phyloP scores from a whole-genome alignment of 306 rosid genomes.

The Fragaria nilgerrensis region DNA sequence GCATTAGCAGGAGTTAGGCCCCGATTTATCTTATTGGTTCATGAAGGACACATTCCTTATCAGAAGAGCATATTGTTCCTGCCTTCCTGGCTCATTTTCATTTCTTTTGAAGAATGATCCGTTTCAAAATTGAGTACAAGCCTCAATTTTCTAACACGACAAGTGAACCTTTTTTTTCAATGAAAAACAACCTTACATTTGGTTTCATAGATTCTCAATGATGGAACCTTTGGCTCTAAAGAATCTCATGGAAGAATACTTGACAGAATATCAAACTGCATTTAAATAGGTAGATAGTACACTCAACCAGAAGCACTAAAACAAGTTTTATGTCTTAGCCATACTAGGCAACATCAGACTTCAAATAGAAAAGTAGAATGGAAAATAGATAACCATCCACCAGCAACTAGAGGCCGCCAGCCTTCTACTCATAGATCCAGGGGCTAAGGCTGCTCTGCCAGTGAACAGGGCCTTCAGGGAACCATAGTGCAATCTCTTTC shows the following conservation, averaged over 20 bases:
- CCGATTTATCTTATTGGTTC: too few species aligned
- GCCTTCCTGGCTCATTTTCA: neutral
- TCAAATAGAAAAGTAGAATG: neutral
- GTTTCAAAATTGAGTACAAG: neutral
- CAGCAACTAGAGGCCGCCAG: neutral
- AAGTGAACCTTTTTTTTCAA: too few species aligned
- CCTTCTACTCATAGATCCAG: conserved; percentile 77
- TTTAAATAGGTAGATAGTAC: neutral
- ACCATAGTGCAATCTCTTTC: conserved; percentile 93
- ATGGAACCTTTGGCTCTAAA: too few species aligned
- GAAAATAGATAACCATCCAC: neutral
- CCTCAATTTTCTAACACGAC: too few species aligned
- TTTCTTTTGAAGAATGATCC: neutral
- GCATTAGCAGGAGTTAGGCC: too few species aligned
- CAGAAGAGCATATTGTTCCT: neutral
- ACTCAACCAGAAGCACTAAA: conserved; percentile 4
- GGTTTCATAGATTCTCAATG: too few species aligned
- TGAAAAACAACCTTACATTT: too few species aligned
- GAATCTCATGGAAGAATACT: too few species aligned
- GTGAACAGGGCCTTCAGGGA: conserved; percentile 68
- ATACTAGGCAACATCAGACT: conserved; percentile 1
- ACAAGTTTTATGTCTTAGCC: neutral
- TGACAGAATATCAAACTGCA: neutral
- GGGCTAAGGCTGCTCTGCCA: conserved; percentile 77
- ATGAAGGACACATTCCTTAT: neutral